These are phyloP conservation scores for Zymoseptoria brevis DNA, from an alignment of 2,329 filamentous ascomycete species.

Conservation along the genomic window DNA sequence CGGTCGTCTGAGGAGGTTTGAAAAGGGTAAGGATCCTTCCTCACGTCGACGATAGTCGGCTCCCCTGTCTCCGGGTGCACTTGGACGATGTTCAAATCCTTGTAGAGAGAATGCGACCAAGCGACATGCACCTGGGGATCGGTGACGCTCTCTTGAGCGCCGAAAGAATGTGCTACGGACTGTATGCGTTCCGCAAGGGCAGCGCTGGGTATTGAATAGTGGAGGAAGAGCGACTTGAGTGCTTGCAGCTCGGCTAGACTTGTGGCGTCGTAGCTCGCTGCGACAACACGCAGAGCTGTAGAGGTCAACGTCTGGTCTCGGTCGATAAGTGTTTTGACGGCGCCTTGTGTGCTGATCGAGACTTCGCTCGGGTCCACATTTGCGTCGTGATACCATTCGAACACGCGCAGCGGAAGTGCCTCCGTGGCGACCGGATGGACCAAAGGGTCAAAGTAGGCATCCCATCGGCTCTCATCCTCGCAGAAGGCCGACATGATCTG, in stretches of 20 bases:
- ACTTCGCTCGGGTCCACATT: not conserved
- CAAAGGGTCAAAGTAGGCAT: constrained; percentile 3
- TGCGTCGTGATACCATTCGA: constrained; percentile 1
- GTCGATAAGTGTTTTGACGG: not conserved
- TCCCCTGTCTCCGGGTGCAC: not conserved
- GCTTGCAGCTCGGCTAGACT: constrained; percentile 3
- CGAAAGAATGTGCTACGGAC: constrained; percentile 1
- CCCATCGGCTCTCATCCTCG: constrained; percentile 5
- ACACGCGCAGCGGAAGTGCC: not conserved
- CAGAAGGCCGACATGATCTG: constrained; percentile 6
- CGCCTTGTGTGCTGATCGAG: not conserved
- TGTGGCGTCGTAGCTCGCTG: not conserved
- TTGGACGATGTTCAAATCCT: not conserved
- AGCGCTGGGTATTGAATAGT: constrained; percentile 1
- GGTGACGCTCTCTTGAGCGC: not conserved
- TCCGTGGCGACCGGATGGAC: not conserved
- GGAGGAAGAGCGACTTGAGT: not conserved
- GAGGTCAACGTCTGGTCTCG: not conserved
- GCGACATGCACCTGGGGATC: constrained; percentile 1
- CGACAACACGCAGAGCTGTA: constrained; percentile 1
- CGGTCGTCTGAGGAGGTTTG: not conserved
- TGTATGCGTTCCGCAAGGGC: constrained; percentile 2
- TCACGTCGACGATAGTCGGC: not conserved
- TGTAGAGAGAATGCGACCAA: constrained; percentile 5
- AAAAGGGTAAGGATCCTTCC: not conserved